phyloP scores from a whole-genome alignment of 805 yeast species.

The Ogataea pignaliae region DNA sequence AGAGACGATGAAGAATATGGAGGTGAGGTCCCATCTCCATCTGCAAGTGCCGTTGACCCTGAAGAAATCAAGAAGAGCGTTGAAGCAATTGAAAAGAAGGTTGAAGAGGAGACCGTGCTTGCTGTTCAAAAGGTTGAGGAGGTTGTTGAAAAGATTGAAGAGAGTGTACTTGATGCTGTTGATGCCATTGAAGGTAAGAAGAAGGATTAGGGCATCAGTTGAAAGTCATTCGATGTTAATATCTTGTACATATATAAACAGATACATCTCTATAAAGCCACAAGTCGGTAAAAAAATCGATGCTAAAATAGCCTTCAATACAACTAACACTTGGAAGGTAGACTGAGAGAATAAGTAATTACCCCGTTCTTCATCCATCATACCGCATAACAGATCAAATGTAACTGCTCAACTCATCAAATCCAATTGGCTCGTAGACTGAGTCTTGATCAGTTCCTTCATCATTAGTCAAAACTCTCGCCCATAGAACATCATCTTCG shows the following conservation, averaged over 20 bases:
- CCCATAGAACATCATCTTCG: conserved; percentile 59
- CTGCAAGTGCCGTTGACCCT: conserved; percentile 9
- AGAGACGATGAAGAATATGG: conserved; percentile 64
- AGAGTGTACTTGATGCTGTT: conserved; percentile 11
- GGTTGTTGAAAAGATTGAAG: conserved; percentile 3
- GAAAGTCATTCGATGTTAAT: too few relatives aligned
- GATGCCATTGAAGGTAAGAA: conserved; percentile 17
- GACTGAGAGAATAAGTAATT: too few relatives aligned
- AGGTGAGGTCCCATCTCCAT: conserved; percentile 15
- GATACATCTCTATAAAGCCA: too few relatives aligned
- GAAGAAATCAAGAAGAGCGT: conserved; percentile 9
- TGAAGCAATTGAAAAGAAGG: conserved; percentile 6
- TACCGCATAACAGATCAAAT: too few relatives aligned
- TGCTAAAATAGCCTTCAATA: too few relatives aligned
- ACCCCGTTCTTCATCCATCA: too few relatives aligned
- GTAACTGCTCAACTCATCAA: conserved; percentile 26
- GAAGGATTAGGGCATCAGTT: too few relatives aligned
- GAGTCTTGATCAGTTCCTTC: not conserved
- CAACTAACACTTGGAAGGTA: too few relatives aligned
- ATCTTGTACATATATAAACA: too few relatives aligned
- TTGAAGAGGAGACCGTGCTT: conserved; percentile 6
- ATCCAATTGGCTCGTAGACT: conserved; percentile 38
- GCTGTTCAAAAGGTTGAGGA: conserved; percentile 11
- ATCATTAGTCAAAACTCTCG: not conserved
- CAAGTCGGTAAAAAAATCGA: too few relatives aligned